Base-by-base conservation (phyloP, 805 yeast genomes). In the Yamadazyma laniorum region DNA sequence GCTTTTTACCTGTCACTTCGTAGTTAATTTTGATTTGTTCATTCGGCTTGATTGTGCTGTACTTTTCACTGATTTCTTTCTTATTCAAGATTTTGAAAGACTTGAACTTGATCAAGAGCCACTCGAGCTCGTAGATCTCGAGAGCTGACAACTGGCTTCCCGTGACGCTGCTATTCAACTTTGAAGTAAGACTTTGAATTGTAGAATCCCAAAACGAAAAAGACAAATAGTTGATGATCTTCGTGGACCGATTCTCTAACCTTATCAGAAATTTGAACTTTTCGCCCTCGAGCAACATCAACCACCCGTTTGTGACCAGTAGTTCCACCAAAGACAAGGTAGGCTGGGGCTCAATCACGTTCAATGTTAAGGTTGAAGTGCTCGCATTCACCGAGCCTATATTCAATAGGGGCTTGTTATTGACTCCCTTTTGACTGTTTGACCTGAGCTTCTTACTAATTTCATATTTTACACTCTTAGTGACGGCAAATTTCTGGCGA, bases 221-320 rank as follows among this genome's bases (percentile, higher is more conserved):
- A 3, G 79, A 69, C 23, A 87, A 49, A 34, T 73, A 68, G 38
- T 80, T 75, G 30, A 83, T 77, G 1, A 70, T 51, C 3, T 81
- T 79, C 4, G 59, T 53, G 0, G 91, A 80, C 14, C 72, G 66
- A 55, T 88, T 87, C 33, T 72, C 70, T 22, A 88, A 58, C 1
- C 59, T 55, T 4, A 86, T 56, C 1, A 69, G 61, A 42, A 85
- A 76, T 1, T 54, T 45, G 35, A 67, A 70, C 28, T 67, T 63
- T 49, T 88, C 93, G 6, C 96, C 96, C 53, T 87, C 95, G 9
- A 88, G 59, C 12, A 87, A 59, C 87, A 86, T 82, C 3, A 82
- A 51, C 79, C 86, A 81, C 3, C 79, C 78, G 48, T 80, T 81
- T 15, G 75, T 70, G 11, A 82, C 67, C 49, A 77, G 73, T 5